phyloP scores from a whole-genome alignment of 1,284 basidiomycete genomes.

The Fomitopsis schrenkii region DNA sequence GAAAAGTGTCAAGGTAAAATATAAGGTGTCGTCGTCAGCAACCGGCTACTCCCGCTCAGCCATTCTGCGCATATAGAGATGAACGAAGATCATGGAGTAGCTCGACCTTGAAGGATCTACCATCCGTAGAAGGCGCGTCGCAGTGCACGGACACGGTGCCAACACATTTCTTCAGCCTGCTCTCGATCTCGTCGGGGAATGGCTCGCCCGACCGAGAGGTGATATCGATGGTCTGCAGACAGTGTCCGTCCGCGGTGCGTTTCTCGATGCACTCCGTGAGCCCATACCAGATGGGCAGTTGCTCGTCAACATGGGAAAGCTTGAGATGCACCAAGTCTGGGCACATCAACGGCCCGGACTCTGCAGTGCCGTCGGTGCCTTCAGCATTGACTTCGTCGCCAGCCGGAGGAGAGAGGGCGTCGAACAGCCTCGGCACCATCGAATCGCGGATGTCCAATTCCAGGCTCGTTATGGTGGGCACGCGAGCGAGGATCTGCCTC shows the following conservation, averaged over 20 bases:
- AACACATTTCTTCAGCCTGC: background rate
- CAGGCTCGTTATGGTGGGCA: background rate
- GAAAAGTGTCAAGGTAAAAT: too few species aligned
- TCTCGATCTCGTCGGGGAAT: background rate
- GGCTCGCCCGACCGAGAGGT: background rate
- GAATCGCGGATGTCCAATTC: conserved; percentile 4
- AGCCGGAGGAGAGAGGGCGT: background rate
- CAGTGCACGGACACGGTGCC: background rate
- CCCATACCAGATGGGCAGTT: background rate
- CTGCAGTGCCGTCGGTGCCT: background rate
- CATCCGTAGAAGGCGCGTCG: background rate
- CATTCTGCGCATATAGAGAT: background rate
- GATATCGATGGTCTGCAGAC: background rate
- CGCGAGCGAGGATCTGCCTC: background rate
- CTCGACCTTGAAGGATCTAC: background rate
- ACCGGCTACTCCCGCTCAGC: too few species aligned
- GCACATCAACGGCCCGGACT: background rate
- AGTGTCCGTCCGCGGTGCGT: background rate
- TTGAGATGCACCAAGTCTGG: background rate
- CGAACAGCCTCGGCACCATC: conserved; percentile 1
- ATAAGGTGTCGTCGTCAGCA: too few species aligned
- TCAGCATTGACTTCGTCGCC: background rate
- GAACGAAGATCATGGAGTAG: background rate
- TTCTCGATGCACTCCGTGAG: background rate
- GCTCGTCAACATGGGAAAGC: background rate